Percentiles rank a stretch among this genome's conserved stretches.
Evolutionary conservation across 164 flowering plant genomes (phyloP).

Genomic region (Liriodendron chinense): DNA sequence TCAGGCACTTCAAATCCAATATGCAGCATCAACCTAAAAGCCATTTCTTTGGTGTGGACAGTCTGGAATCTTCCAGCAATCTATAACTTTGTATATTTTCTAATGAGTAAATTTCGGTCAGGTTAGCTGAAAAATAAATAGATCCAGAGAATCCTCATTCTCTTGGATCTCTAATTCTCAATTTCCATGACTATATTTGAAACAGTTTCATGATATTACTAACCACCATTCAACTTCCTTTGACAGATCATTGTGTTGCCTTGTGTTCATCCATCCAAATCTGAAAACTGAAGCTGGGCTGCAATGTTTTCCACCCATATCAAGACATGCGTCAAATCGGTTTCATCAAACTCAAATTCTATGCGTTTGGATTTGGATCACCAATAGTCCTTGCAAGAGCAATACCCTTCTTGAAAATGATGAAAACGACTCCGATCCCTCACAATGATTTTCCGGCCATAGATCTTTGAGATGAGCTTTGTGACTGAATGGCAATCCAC

Average conservation of each 20-base stretch:
- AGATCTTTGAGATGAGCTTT: slow-evolving; percentile 34
- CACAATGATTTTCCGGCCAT: slow-evolving; percentile 29
- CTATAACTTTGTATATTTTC: not conserved
- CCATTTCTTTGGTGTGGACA: too few species aligned
- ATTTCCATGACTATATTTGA: not conserved
- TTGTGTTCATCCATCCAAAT: not conserved
- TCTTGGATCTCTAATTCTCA: not conserved
- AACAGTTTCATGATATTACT: not conserved
- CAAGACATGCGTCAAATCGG: not conserved
- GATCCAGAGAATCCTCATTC: too few species aligned
- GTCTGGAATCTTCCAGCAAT: not conserved
- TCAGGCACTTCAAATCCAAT: not conserved
- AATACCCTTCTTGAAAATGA: slow-evolving; percentile 32
- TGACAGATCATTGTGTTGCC: not conserved
- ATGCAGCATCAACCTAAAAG: not conserved
- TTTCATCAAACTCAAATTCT: not conserved
- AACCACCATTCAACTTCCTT: not conserved
- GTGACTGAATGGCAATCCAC: slow-evolving; percentile 39
- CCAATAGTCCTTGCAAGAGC: slow-evolving; percentile 46
- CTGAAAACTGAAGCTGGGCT: not conserved
- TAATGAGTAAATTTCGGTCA: not conserved
- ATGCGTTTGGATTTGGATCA: slow-evolving; percentile 10
- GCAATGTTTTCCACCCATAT: not conserved
- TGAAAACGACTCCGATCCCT: slow-evolving; percentile 37
- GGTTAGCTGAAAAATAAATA: too few species aligned